A percentile compares a stretch with the other conserved stretches of the same genome.
Conservation (phyloP, 2,329 filamentous ascomycete species). For the Monosporascus sp. region DNA sequence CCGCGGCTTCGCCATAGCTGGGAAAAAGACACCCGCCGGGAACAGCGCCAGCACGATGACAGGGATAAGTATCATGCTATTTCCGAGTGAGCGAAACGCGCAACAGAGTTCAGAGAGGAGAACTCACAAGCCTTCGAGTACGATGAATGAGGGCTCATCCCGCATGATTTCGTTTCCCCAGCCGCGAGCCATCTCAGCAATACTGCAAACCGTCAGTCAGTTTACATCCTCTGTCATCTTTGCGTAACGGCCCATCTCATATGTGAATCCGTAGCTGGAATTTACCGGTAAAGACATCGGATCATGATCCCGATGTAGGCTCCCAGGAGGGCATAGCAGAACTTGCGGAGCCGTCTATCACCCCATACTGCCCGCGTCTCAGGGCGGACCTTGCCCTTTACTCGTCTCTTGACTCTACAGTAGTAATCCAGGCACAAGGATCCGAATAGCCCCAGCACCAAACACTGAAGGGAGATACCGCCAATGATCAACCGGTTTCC, state of each 20-base stretch:
- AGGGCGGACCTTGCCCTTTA: slow-evolving; percentile 24
- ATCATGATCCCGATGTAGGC: slow-evolving; percentile 42
- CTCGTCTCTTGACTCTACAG: slow-evolving; percentile 33
- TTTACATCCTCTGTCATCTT: background rate
- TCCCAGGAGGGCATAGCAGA: slow-evolving; percentile 36
- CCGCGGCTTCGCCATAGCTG: slow-evolving; percentile 39
- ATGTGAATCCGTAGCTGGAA: slow-evolving; percentile 1
- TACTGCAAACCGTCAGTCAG: slow-evolving; percentile 30
- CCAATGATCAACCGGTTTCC: slow-evolving; percentile 50
- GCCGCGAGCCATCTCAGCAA: slow-evolving; percentile 58
- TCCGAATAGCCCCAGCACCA: slow-evolving; percentile 43
- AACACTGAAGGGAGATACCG: slow-evolving; percentile 48
- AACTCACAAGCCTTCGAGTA: slow-evolving; percentile 48
- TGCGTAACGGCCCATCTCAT: too few relatives aligned
- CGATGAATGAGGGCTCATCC: slow-evolving; percentile 53
- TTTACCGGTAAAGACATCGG: slow-evolving; percentile 51
- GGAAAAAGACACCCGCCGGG: slow-evolving; percentile 51
- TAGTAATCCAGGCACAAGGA: slow-evolving; percentile 39
- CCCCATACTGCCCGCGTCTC: slow-evolving; percentile 34
- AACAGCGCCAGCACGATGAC: slow-evolving; percentile 45
- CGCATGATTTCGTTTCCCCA: slow-evolving; percentile 62
- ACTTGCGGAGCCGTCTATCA: slow-evolving; percentile 36
- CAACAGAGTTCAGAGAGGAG: background rate
- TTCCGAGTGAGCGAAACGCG: slow-evolving; percentile 1
- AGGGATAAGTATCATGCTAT: slow-evolving; percentile 44